These are phyloP conservation scores for Diplodia corticola DNA, from an alignment of 2,329 filamentous ascomycete genomes.

Conservation along the genomic window DNA sequence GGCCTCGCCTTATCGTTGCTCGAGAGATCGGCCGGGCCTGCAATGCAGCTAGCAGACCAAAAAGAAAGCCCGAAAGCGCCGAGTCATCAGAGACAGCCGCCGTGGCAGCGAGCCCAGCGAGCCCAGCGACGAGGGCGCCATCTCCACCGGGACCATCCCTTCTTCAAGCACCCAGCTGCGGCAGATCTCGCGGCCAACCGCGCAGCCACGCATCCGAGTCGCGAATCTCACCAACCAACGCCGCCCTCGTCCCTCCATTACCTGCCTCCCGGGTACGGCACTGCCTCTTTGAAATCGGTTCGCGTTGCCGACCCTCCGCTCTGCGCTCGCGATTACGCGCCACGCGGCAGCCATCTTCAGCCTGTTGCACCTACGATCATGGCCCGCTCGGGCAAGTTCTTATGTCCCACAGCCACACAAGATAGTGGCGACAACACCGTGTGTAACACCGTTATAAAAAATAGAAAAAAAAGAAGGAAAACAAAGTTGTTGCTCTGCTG, in stretches of 20 bases:
- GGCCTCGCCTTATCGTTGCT: neutral
- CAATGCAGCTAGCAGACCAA: neutral
- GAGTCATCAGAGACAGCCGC: neutral
- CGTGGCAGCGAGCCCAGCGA: neutral
- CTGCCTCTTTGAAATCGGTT: slow-evolving; percentile 12
- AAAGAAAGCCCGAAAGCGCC: neutral
- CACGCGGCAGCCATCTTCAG: slow-evolving; percentile 9
- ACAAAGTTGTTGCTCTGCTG: neutral
- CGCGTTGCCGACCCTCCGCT: slow-evolving; percentile 10
- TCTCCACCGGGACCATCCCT: neutral
- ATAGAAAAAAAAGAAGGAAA: neutral
- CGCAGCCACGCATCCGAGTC: neutral
- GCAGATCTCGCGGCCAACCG: slow-evolving; percentile 1
- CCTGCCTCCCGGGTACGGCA: neutral
- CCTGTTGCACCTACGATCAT: neutral
- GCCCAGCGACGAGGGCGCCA: neutral
- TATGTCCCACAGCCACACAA: neutral
- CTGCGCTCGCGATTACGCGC: neutral
- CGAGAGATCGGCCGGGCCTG: neutral
- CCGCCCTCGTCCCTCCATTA: neutral
- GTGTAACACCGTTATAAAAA: neutral
- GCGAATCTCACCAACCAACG: slow-evolving; percentile 10
- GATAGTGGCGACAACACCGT: neutral
- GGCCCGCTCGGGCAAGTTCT: neutral
- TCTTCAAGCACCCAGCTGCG: neutral